phyloP scores from a whole-genome alignment of 768 basidiomycete genomes.

The Candolleomyces eurysporus region DNA sequence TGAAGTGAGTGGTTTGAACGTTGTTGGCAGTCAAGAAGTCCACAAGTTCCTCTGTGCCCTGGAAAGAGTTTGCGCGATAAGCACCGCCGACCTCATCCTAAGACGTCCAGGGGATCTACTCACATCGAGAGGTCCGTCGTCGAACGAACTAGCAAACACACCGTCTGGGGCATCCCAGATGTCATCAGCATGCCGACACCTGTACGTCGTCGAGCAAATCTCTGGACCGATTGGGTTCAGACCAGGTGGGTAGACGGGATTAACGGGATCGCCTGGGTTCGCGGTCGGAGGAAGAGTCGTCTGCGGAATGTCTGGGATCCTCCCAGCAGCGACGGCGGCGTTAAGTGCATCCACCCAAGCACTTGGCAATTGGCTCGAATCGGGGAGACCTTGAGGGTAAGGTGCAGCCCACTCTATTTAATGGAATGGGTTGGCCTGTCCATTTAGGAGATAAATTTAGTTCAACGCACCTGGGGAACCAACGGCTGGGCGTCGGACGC shows the following conservation, averaged over 20 bases:
- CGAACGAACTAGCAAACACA: slow-evolving; percentile 64
- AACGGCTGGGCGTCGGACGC: slow-evolving; percentile 47
- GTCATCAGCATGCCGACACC: slow-evolving; percentile 60
- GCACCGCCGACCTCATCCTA: not conserved
- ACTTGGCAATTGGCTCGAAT: slow-evolving; percentile 51
- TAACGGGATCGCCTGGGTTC: slow-evolving; percentile 15
- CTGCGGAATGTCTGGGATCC: slow-evolving; percentile 67
- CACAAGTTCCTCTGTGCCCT: slow-evolving; percentile 45
- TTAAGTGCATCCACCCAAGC: slow-evolving; percentile 73
- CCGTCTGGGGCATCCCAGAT: slow-evolving; percentile 78
- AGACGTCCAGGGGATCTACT: slow-evolving; percentile 12
- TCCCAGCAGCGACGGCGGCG: slow-evolving; percentile 60
- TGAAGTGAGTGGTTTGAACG: slow-evolving; percentile 76
- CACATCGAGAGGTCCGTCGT: slow-evolving; percentile 71
- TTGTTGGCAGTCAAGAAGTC: slow-evolving; percentile 66
- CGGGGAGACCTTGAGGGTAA: slow-evolving; percentile 55
- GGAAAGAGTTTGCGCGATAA: slow-evolving; percentile 22
- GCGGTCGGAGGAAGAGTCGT: slow-evolving; percentile 35
- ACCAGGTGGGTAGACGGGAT: slow-evolving; percentile 44
- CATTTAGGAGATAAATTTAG: not conserved
- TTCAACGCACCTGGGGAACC: slow-evolving; percentile 56
- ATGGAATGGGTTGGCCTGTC: not conserved
- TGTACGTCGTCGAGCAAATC: slow-evolving; percentile 78
- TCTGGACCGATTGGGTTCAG: slow-evolving; percentile 41
- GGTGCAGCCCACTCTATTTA: slow-evolving; percentile 56